Percentiles rank a stretch among this genome's conserved stretches.
These are phyloP conservation scores for Penicillium occitanis DNA, from an alignment of 2,329 filamentous ascomycete species.

Conservation along the genomic window DNA sequence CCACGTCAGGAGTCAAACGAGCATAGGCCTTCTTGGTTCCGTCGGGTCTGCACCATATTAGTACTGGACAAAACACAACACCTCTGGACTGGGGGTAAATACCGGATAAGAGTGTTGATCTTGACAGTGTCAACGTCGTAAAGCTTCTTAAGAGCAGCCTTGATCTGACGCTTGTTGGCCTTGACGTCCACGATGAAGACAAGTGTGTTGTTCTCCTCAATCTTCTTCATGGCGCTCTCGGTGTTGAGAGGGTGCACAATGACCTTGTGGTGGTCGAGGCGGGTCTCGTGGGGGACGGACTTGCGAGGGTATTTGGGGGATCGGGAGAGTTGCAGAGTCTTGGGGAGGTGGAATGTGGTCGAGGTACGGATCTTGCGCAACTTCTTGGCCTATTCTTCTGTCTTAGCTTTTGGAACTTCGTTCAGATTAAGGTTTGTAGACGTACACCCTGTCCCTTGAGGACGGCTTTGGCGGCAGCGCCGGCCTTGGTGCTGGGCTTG, in stretches of 20 bases:
- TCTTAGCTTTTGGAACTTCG: conserved; percentile 23
- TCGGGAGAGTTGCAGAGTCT: conserved; percentile 90
- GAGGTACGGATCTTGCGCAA: conserved; percentile 86
- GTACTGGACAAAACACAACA: not conserved
- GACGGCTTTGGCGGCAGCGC: conserved; percentile 90
- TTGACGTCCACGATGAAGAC: conserved; percentile 96
- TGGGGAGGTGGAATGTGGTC: conserved; percentile 96
- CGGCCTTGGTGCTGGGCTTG: conserved; percentile 68
- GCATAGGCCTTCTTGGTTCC: conserved; percentile 99
- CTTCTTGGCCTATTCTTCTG: conserved; percentile 71
- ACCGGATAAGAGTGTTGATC: conserved; percentile 99
- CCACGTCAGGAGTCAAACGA: conserved; percentile 91
- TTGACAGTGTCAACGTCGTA: conserved; percentile 98
- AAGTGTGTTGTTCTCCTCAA: conserved; percentile 99
- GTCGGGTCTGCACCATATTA: conserved; percentile 62
- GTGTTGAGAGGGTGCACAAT: conserved; percentile 99
- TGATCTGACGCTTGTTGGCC: conserved; percentile 99
- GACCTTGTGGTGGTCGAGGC: conserved; percentile 96
- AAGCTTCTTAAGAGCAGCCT: conserved; percentile 95
- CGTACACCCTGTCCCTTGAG: conserved; percentile 96
- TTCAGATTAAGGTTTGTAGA: not conserved
- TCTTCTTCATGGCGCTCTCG: conserved; percentile 99
- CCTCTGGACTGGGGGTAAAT: conserved; percentile 30
- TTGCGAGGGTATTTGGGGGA: conserved; percentile 95
- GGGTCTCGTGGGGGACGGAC: conserved; percentile 83